phyloP scores from a whole-genome alignment of 2,329 filamentous ascomycete species.

The Xylaria hypoxylon region DNA sequence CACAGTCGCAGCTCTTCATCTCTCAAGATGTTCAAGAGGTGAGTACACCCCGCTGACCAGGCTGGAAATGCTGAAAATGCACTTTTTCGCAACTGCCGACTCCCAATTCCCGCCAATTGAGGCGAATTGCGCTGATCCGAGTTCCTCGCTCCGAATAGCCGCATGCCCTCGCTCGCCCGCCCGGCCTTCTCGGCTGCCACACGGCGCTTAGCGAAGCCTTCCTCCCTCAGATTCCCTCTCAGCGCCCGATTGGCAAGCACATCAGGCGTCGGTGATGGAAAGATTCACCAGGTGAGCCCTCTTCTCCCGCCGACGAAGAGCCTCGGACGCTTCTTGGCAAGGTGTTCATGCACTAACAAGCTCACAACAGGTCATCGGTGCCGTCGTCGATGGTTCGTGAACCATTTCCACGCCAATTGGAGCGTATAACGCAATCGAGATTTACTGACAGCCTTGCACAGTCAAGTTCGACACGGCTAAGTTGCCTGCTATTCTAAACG shows the following conservation, averaged over 20 bases:
- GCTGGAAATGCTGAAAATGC: too few species aligned
- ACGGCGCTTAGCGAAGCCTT: slow-evolving; percentile 69
- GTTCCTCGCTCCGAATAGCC: slow-evolving; percentile 60
- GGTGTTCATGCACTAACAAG: slow-evolving; percentile 63
- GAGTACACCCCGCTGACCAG: slow-evolving; percentile 59
- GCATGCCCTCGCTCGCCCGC: slow-evolving; percentile 73
- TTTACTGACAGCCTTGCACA: slow-evolving; percentile 58
- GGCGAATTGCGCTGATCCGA: slow-evolving; percentile 62
- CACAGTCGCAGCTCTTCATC: slow-evolving; percentile 74
- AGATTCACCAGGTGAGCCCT: slow-evolving; percentile 73
- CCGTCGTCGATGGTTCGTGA: slow-evolving; percentile 94
- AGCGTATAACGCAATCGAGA: slow-evolving; percentile 20
- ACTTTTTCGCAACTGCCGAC: slow-evolving; percentile 44
- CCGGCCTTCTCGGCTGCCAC: slow-evolving; percentile 68
- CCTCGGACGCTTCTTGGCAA: slow-evolving; percentile 35
- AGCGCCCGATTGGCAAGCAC: slow-evolving; percentile 71
- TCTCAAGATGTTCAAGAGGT: slow-evolving; percentile 87
- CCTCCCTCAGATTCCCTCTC: slow-evolving; percentile 65
- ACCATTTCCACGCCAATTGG: slow-evolving; percentile 30
- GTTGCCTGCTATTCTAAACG: slow-evolving; percentile 97
- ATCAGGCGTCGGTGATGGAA: slow-evolving; percentile 69
- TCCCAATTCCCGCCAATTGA: slow-evolving; percentile 65
- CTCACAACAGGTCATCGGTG: slow-evolving; percentile 88
- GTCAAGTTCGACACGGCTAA: slow-evolving; percentile 97
- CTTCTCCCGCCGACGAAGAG: slow-evolving; percentile 24